phyloP scores from a whole-genome alignment of 2,329 filamentous ascomycete species.

The Diplocarpon rosae region DNA sequence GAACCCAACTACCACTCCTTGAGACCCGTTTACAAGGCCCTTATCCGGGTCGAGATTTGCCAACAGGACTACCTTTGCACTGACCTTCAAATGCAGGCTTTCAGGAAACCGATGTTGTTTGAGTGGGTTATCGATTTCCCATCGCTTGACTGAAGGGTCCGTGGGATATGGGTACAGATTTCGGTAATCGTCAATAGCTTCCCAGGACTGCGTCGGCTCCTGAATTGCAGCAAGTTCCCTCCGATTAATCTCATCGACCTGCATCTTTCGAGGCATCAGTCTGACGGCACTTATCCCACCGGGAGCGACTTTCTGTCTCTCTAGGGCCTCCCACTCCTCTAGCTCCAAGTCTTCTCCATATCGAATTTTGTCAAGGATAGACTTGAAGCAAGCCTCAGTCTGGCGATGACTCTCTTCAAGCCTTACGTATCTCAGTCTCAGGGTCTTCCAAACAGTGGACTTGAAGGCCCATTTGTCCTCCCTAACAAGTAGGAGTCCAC shows the following conservation, averaged over 20 bases:
- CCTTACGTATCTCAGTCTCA: slow-evolving; percentile 17
- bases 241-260: slow-evolving; percentile 15
- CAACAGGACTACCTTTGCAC: slow-evolving; percentile 23
- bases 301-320: slow-evolving; percentile 7
- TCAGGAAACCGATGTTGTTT: slow-evolving; percentile 15
- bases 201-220: slow-evolving; percentile 9
- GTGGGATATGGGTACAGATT: background rate
- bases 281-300: slow-evolving; percentile 12
- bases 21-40: slow-evolving; percentile 23
- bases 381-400: slow-evolving; percentile 19
- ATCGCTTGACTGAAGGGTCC: background rate
- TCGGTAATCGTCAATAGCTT: slow-evolving; percentile 7
- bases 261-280: slow-evolving; percentile 15
- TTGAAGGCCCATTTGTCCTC: slow-evolving; percentile 24
- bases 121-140: slow-evolving; percentile 9
- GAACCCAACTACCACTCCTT: slow-evolving; percentile 21
- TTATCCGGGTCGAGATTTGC: slow-evolving; percentile 11
- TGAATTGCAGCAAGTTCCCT: slow-evolving; percentile 1
- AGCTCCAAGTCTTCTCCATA: slow-evolving; percentile 10
- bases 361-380: slow-evolving; percentile 22
- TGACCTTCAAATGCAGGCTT: slow-evolving; percentile 16
- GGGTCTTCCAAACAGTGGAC: slow-evolving; percentile 17
- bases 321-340: slow-evolving; percentile 18
- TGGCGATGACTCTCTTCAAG: slow-evolving; percentile 24
- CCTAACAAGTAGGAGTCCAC: background rate